Evolutionary conservation across 345 rosid genomes (phyloP).

Genomic region (Rhizophora apiculata): DNA sequence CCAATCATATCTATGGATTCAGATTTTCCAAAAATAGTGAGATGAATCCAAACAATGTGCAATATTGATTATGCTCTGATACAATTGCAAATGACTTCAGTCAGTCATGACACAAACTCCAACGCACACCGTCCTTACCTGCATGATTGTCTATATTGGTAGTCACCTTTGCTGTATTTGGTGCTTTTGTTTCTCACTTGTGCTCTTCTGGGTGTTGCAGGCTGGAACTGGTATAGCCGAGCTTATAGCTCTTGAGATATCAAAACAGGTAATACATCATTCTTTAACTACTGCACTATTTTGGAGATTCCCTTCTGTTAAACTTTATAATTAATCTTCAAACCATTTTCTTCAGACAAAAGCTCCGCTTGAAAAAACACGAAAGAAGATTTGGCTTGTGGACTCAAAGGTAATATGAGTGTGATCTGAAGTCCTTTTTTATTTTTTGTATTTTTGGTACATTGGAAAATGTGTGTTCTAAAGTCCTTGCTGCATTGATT

Average conservation of each 20-base stretch:
- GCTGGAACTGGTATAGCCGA: slow-evolving; percentile 99
- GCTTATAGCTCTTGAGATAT: slow-evolving; percentile 87
- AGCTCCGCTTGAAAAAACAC: slow-evolving; percentile 62
- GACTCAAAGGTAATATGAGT: slow-evolving; percentile 76
- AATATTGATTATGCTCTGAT: not conserved
- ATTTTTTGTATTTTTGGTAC: not conserved
- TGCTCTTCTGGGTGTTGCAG: slow-evolving; percentile 34
- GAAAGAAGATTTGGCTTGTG: slow-evolving; percentile 94
- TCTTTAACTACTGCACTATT: slow-evolving; percentile 2
- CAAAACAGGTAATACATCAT: slow-evolving; percentile 77
- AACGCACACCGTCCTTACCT: not conserved
- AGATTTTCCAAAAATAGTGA: not conserved
- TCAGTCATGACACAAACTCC: not conserved
- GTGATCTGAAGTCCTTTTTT: slow-evolving; percentile 3
- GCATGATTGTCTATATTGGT: not conserved
- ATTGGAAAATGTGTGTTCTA: no score
- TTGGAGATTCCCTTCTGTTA: slow-evolving; percentile 1
- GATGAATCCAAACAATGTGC: not conserved
- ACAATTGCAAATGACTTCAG: not conserved
- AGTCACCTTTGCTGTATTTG: not conserved
- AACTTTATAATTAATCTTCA: slow-evolving; percentile 20
- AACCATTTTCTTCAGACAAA: slow-evolving; percentile 41
- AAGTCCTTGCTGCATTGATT: not conserved
- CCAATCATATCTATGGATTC: no score
- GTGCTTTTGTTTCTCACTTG: slow-evolving; percentile 6